Percentiles rank a stretch among this genome's conserved stretches.
phyloP scores from a whole-genome alignment of 768 basidiomycete genomes.

The Phylloporus scabripes region DNA sequence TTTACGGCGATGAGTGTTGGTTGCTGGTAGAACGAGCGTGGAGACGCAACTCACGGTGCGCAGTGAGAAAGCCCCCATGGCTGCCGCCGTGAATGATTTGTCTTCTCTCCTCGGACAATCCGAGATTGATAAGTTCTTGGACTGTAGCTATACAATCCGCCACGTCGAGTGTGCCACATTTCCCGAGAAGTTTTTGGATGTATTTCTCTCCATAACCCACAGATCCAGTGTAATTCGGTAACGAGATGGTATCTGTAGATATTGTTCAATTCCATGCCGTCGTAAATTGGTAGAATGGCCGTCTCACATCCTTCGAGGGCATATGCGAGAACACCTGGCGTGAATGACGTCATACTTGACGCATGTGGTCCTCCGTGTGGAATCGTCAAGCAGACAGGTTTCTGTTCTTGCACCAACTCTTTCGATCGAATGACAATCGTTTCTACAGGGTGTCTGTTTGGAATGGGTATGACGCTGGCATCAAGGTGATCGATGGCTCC shows the following conservation, averaged over 20 bases:
- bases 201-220: constrained; percentile 60
- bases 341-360: constrained; percentile 44
- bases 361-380: constrained; percentile 65
- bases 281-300: not conserved
- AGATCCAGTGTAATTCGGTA: constrained; percentile 66
- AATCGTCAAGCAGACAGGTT: constrained; percentile 44
- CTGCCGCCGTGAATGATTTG: constrained; percentile 60
- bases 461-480: constrained; percentile 44
- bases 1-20: not conserved
- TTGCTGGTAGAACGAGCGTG: not conserved
- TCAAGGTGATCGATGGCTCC: constrained; percentile 38
- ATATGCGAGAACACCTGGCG: constrained; percentile 37
- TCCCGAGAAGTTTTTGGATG: constrained; percentile 49
- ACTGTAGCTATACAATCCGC: constrained; percentile 56
- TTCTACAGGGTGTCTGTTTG: constrained; percentile 45
- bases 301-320: constrained; percentile 58
- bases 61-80: constrained; percentile 63
- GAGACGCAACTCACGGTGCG: constrained; percentile 43
- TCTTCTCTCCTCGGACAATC: constrained; percentile 46
- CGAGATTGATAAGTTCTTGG: constrained; percentile 43
- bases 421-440: constrained; percentile 45
- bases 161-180: constrained; percentile 62
- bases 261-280: not conserved
- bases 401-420: constrained; percentile 10
- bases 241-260: constrained; percentile 47